Evolutionary conservation across 2,329 filamentous ascomycete genomes (phyloP), one percentile per base, ranked within the genome.

Genomic region (Talaromyces amestolkiae): DNA sequence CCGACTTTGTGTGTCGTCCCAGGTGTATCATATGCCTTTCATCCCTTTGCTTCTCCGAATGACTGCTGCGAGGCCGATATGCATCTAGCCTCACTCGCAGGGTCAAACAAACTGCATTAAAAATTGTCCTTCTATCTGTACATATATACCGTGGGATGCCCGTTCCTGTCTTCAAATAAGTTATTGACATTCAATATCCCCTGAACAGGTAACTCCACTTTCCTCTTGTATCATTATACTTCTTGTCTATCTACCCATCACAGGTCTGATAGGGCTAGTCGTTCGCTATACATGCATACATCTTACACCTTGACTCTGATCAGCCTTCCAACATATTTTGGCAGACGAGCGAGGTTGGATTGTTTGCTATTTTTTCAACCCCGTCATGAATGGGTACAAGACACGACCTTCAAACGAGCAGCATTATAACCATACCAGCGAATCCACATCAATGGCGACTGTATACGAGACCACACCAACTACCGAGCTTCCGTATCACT

Each of bases 351-450:
- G 17, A 63, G 53, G 61, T 13, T 47, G 7, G 37, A 62, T 17
- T 41, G 15, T 33, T 58, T 45, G 6, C 7, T 39, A 58, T 35
- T 35, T n/a, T 53, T 22, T 51, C 39, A 58, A 45, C 27, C 41
- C 47, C 67, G 69, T 65, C 69, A 80, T 80, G 78, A 78, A 75
- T 70, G 76, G 73, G 54, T 79, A 77, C 72, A 72, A 74, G 66
- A 76, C 76, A 69, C 77, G 77, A 68, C 70, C 69, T 67, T 74
- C 72, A 68, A 75, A 79, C 61, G 75, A 75, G 43, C 73, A 74
- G 19, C 53, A 56, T 37, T 63, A 63, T 35, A 47, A 56, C 11
- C 37, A 62, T 35, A 45, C 60, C 31, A 63, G 47, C 35, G 64
- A 63, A 58, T 19, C 64, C 15, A 45, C 58, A n/a, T 69, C 73